phyloP scores from a whole-genome alignment of 192 early-diverging fungal species.

The Umbelopsis sp. region DNA sequence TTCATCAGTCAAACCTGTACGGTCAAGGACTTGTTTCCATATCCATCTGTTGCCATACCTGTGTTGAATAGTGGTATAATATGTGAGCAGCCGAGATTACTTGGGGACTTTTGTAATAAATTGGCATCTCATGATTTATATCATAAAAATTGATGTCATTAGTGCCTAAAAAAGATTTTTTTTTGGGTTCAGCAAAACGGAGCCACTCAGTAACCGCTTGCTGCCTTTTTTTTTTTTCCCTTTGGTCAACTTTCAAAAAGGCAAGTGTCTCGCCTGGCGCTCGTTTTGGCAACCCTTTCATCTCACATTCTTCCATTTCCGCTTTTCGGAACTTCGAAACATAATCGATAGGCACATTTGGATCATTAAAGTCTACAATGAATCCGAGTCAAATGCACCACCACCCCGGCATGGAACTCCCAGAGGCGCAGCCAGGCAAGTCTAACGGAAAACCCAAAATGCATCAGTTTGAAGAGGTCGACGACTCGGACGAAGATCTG shows the following conservation, averaged over 20 bases:
- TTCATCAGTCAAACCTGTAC: too few species aligned
- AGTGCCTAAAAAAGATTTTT: slow-evolving; percentile 16
- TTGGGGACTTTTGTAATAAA: too few species aligned
- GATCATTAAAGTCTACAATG: not conserved
- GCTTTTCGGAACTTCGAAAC: slow-evolving; percentile 14
- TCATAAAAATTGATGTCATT: not conserved
- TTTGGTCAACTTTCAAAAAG: slow-evolving; percentile 16
- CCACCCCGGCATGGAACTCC: slow-evolving; percentile 3
- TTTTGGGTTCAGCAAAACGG: slow-evolving; percentile 15
- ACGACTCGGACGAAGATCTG: slow-evolving; percentile 66
- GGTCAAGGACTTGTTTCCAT: too few species aligned
- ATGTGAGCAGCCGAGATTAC: too few species aligned
- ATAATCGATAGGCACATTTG: not conserved
- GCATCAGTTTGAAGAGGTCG: slow-evolving; percentile 53
- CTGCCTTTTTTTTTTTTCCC: slow-evolving; percentile 11
- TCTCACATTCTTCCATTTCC: slow-evolving; percentile 15
- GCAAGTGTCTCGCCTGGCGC: slow-evolving; percentile 19
- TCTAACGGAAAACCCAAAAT: slow-evolving; percentile 15
- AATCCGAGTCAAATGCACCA: slow-evolving; percentile 16
- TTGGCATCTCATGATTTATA: not conserved
- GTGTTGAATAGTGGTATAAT: too few species aligned
- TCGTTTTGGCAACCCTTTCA: slow-evolving; percentile 20
- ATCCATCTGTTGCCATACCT: too few species aligned
- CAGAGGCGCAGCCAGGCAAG: not conserved
- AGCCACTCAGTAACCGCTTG: slow-evolving; percentile 16